Percentiles rank a stretch among this genome's conserved stretches.
Conservation (phyloP, 257 asterid genomes). For the Prunella vulgaris region DNA sequence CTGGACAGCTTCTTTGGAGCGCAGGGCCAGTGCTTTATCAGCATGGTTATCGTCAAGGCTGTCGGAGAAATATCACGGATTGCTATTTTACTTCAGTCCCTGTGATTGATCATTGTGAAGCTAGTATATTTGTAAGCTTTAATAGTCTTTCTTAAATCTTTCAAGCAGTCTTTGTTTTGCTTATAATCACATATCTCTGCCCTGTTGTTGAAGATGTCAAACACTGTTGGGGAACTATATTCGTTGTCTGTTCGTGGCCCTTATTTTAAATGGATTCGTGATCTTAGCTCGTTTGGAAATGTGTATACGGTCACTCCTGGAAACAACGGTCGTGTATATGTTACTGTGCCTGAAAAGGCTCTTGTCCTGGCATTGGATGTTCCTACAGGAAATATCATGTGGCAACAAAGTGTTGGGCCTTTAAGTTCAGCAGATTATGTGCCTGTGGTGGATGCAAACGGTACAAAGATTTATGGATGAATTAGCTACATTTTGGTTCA, state of each 20-base stretch:
- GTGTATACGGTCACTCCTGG: slow-evolving; percentile 53
- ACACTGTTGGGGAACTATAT: slow-evolving; percentile 77
- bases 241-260: slow-evolving; percentile 71
- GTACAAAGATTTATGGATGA: slow-evolving; percentile 26
- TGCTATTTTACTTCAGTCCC: slow-evolving; percentile 76
- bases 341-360: slow-evolving; percentile 43
- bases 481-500: not conserved
- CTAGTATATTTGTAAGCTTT: slow-evolving; percentile 68
- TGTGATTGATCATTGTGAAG: slow-evolving; percentile 91
- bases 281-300: slow-evolving; percentile 62
- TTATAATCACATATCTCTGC: not conserved
- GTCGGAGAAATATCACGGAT: slow-evolving; percentile 48
- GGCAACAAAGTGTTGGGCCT: slow-evolving; percentile 74
- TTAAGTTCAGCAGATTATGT: slow-evolving; percentile 59
- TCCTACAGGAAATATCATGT: slow-evolving; percentile 57
- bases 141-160: not conserved
- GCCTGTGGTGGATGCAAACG: slow-evolving; percentile 78
- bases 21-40: slow-evolving; percentile 80
- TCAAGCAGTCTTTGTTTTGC: not conserved
- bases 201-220: slow-evolving; percentile 51
- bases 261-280: slow-evolving; percentile 81
- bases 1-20: slow-evolving; percentile 70
- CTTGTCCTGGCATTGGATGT: slow-evolving; percentile 65
- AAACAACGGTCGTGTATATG: slow-evolving; percentile 69
- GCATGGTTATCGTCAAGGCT: slow-evolving; percentile 88